Evolutionary conservation across 108 stramenopile genomes (phyloP).

Genomic region (Hondaea fermentalgiana): DNA sequence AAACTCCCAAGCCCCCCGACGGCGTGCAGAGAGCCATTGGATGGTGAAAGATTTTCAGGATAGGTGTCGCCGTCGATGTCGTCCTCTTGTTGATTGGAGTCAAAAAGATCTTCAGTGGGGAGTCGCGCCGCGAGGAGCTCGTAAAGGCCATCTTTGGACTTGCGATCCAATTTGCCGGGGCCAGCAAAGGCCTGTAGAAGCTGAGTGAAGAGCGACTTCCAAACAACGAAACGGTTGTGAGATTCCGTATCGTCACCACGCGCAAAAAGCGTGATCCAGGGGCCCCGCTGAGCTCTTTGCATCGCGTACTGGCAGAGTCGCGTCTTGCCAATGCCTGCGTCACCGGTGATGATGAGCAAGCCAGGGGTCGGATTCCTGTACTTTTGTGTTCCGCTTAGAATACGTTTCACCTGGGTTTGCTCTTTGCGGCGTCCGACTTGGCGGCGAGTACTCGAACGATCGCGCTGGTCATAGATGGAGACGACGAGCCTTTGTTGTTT

Average conservation of each 20-base stretch:
- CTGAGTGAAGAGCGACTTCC: neutral
- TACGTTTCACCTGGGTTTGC: neutral
- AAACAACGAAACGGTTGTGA: neutral
- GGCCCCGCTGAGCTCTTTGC: neutral
- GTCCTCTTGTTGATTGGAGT: neutral
- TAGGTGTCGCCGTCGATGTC: too few species aligned
- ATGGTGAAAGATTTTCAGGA: too few species aligned
- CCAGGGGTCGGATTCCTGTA: neutral
- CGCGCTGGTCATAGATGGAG: neutral
- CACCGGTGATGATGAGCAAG: neutral
- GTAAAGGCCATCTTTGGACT: neutral
- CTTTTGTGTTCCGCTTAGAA: neutral
- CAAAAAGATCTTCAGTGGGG: neutral
- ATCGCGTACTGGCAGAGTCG: neutral
- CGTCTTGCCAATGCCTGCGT: conserved; percentile 2
- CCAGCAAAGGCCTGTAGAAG: neutral
- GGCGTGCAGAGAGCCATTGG: too few species aligned
- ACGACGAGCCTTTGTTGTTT: neutral
- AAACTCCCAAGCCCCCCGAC: too few species aligned
- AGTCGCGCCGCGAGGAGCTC: neutral
- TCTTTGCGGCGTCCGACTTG: neutral
- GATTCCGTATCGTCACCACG: conserved; percentile 4
- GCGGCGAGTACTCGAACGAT: neutral
- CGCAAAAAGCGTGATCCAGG: neutral
- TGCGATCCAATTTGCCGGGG: neutral